Conservation (phyloP, 2,329 filamentous ascomycete genomes). For the Ophiosphaerella narmari region DNA sequence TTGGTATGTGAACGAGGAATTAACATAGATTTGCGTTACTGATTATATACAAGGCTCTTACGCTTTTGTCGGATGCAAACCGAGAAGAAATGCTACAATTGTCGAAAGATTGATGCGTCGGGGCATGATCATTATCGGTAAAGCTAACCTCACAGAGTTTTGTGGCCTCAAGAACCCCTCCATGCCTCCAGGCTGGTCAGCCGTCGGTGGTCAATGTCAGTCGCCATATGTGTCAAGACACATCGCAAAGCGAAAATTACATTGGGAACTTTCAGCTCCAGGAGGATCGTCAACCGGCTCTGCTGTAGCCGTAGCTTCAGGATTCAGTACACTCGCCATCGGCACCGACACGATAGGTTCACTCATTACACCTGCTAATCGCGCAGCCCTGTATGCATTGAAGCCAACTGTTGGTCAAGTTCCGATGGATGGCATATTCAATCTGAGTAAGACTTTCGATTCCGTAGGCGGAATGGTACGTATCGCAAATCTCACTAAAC, state of each 20-base stretch:
- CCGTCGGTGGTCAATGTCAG: constrained; percentile 46
- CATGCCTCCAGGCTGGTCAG: constrained; percentile 48
- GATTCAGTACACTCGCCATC: constrained; percentile 48
- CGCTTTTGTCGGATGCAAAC: constrained; percentile 45
- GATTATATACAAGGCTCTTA: constrained; percentile 32
- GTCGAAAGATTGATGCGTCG: constrained; percentile 44
- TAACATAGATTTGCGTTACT: background rate
- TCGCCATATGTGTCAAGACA: constrained; percentile 46
- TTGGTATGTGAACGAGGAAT: constrained; percentile 31
- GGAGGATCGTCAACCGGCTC: constrained; percentile 47
- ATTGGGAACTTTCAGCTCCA: constrained; percentile 44
- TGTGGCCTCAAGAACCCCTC: constrained; percentile 43
- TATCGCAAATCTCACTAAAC: background rate
- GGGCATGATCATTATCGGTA: constrained; percentile 51
- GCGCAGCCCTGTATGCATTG: constrained; percentile 46
- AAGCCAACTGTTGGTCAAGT: constrained; percentile 45
- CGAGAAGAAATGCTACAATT: constrained; percentile 45
- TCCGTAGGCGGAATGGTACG: constrained; percentile 40
- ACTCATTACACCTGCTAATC: constrained; percentile 47
- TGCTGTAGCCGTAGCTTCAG: constrained; percentile 46
- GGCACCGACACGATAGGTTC: constrained; percentile 49
- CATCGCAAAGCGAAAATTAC: constrained; percentile 42
- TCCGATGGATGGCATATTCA: constrained; percentile 44
- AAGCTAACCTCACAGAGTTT: constrained; percentile 50
- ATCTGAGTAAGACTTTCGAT: constrained; percentile 41